phyloP scores from a whole-genome alignment of 106 monocot genomes.

The Narthecium ossifragum region DNA sequence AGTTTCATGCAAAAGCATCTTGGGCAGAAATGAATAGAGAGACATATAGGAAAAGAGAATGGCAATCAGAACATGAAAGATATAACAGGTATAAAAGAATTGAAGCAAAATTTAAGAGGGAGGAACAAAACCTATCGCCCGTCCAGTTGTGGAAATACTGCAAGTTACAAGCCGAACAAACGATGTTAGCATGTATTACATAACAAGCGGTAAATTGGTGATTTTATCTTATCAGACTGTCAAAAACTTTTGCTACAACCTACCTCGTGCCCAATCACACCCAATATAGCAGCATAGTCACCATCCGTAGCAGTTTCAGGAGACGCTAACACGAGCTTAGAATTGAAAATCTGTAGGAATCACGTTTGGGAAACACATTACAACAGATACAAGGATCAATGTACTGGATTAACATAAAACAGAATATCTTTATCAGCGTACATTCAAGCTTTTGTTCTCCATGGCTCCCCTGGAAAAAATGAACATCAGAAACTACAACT shows the following conservation, averaged over 20 bases:
- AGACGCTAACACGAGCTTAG: conserved; percentile 91
- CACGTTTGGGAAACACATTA: too few species aligned
- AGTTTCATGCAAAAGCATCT: neutral
- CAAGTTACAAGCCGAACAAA: conserved; percentile 10
- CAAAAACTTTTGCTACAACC: neutral
- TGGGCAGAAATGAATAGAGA: neutral
- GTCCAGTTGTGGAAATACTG: conserved; percentile 99
- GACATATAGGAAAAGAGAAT: neutral
- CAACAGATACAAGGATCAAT: neutral
- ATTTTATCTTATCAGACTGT: neutral
- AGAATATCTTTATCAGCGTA: conserved; percentile 26
- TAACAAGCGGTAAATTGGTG: neutral
- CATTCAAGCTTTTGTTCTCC: conserved; percentile 99
- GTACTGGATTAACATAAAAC: neutral
- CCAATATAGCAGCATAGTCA: conserved; percentile 98
- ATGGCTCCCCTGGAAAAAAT: conserved; percentile 94
- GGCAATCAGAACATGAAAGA: neutral
- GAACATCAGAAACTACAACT: neutral
- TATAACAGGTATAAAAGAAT: neutral
- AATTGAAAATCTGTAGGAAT: conserved; percentile 81
- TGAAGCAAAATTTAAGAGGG: neutral
- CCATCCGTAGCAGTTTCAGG: conserved; percentile 95
- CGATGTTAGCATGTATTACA: conserved; percentile 9
- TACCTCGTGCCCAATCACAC: conserved; percentile 99
- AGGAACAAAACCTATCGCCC: conserved; percentile 73